Conservation (phyloP, 2,329 filamentous ascomycete species). For the Apiospora arundinis region DNA sequence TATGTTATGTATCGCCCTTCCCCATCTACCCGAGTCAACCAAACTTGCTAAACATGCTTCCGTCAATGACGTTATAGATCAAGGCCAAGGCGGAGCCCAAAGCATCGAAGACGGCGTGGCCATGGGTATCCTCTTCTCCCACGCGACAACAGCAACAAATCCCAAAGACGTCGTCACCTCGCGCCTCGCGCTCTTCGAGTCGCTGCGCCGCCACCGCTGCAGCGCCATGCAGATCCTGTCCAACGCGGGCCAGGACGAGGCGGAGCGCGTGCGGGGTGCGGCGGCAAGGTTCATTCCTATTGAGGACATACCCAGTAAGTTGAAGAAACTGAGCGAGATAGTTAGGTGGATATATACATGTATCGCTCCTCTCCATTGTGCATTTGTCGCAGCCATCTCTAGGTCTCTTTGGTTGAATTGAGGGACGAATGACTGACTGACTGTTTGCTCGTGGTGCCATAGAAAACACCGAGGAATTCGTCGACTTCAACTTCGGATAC, state of each 20-base stretch:
- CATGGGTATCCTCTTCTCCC: constrained; percentile 38
- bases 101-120: constrained; percentile 42
- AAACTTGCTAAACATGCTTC: no score
- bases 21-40: no score
- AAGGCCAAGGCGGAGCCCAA: constrained; percentile 41
- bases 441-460: background rate
- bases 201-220: constrained; percentile 38
- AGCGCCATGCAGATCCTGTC: constrained; percentile 43
- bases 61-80: constrained; percentile 23
- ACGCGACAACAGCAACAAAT: constrained; percentile 22
- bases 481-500: constrained; percentile 37
- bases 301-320: constrained; percentile 36
- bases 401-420: background rate
- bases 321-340: no score
- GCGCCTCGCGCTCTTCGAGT: constrained; percentile 39
- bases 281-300: constrained; percentile 35
- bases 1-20: background rate
- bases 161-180: constrained; percentile 29
- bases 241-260: constrained; percentile 42
- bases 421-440: background rate
- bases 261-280: constrained; percentile 36
- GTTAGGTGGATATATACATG: background rate
- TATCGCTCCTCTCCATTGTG: background rate
- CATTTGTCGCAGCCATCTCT: background rate
- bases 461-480: constrained; percentile 36